Conservation (phyloP, 148 eudicot species). For the Nepenthes mirabilis region DNA sequence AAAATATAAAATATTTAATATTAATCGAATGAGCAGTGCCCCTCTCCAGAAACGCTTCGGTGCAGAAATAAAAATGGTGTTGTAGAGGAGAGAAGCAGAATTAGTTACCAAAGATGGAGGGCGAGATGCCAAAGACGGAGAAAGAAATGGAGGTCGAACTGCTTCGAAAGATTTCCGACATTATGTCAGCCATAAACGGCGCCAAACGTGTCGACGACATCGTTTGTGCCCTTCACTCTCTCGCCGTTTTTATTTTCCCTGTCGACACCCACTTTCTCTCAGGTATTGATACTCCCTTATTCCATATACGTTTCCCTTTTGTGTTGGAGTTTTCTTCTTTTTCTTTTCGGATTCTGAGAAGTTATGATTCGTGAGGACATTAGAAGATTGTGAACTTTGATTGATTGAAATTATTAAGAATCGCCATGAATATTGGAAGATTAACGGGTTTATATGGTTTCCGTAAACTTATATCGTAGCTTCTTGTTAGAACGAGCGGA, state of each 20-base stretch:
- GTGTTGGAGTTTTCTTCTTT: background rate
- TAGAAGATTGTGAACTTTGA: background rate
- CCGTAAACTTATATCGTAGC: too few species aligned
- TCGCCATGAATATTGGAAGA: background rate
- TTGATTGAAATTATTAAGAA: background rate
- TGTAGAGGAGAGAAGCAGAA: too few species aligned
- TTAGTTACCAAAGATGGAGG: background rate
- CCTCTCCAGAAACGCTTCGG: too few species aligned
- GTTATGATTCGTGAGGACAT: background rate
- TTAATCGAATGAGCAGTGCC: too few species aligned
- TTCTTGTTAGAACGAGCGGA: too few species aligned
- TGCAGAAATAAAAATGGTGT: too few species aligned
- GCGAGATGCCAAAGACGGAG: background rate
- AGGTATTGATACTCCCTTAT: slow-evolving; percentile 17
- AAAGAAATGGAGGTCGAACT: slow-evolving; percentile 23
- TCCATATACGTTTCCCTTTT: background rate
- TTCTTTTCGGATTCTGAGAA: background rate
- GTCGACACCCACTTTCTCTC: slow-evolving; percentile 36
- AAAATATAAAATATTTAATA: too few species aligned
- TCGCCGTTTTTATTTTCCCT: slow-evolving; percentile 51
- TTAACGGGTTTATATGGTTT: background rate
- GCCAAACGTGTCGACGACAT: slow-evolving; percentile 60
- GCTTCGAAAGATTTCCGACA: slow-evolving; percentile 36
- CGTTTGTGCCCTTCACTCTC: slow-evolving; percentile 59
- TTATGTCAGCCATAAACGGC: slow-evolving; percentile 32